Evolutionary conservation across 2,329 filamentous ascomycete genomes (phyloP), one percentile per base, ranked within the genome.

Genomic region (Lomentospora prolificans): DNA sequence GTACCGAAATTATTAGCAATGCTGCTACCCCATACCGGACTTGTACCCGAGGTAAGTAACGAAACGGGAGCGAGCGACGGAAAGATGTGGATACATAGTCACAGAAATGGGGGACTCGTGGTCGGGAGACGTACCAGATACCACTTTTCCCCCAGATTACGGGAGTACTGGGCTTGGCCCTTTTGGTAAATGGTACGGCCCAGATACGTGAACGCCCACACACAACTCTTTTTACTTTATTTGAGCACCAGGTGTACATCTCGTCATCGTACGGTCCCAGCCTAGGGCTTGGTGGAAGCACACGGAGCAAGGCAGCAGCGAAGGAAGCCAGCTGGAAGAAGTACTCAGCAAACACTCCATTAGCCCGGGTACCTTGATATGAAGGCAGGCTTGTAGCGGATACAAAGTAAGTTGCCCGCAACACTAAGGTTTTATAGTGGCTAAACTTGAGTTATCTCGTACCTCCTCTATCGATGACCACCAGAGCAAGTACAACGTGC

Each of bases 401-500:
- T 48, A 48, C 44, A 48, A 10, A 5, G 17, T 25, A 25, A 22
- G 24, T 10, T 19, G 22, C 17, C 10, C 44, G 22, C 12, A 19
- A 48, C 44, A 19, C 44, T 48, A 48, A 48, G 44, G 44, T 48
- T 48, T 48, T 48, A 48, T 17, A 48, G 44, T 48, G 22, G 17
- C 22, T 22, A 22, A 48, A 48, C 44, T 12, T 22, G 10, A 22
- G 44, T 12, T 48, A 7, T 5, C 22, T 19, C 44, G 44, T 48
- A 48, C 44, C 44, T 48, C 17, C 44, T 48, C 24, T 48, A 57
- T 60, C 55, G 48, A 59, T 60, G 41, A 48, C 55, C 53, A 17
- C 58, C 55, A 57, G 52, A 17, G n/a, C 30, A 55, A 53, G 52
- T 36, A 55, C 55, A 60, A 57, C 58, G 57, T 59, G 58, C 44